Percentiles rank a stretch among this genome's conserved stretches.
phyloP scores from a whole-genome alignment of 176 grass and related monocot species.

The maize (Zea mays) region DNA sequence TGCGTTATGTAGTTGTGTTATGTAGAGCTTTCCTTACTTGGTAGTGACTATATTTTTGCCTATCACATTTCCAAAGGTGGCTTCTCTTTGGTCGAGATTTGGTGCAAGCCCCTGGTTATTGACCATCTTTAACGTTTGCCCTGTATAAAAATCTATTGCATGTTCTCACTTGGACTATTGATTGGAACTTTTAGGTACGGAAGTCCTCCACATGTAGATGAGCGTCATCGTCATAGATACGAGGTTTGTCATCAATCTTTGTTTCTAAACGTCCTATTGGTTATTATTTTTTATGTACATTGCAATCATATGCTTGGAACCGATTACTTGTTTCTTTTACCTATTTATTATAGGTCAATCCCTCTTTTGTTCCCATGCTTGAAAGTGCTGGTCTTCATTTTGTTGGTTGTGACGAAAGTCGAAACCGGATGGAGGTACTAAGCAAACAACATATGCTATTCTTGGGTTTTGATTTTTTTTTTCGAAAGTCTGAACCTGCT shows the following conservation, averaged over 20 bases:
- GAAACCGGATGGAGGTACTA: conserved; percentile 91
- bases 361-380: conserved; percentile 70
- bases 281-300: conserved; percentile 2
- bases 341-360: conserved; percentile 65
- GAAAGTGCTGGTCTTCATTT: conserved; percentile 76
- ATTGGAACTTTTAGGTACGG: conserved; percentile 64
- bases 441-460: conserved; percentile 16
- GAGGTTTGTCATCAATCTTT: conserved; percentile 56
- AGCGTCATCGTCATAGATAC: conserved; percentile 96
- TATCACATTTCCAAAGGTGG: neutral
- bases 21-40: neutral
- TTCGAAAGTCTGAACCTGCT: conserved; percentile 15
- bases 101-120: neutral
- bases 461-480: conserved; percentile 7
- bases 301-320: neutral
- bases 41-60: neutral
- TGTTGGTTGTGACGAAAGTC: conserved; percentile 88
- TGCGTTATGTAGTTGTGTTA: neutral
- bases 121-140: neutral
- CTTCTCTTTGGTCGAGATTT: conserved; percentile 7
- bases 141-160: conserved; percentile 18
- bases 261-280: conserved; percentile 22
- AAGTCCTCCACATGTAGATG: conserved; percentile 72
- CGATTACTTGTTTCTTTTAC: conserved; percentile 20
- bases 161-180: conserved; percentile 34